Percentiles rank a stretch among this genome's conserved stretches.
Evolutionary conservation across 768 basidiomycete genomes (phyloP).

Genomic region (Trametes meyenii): DNA sequence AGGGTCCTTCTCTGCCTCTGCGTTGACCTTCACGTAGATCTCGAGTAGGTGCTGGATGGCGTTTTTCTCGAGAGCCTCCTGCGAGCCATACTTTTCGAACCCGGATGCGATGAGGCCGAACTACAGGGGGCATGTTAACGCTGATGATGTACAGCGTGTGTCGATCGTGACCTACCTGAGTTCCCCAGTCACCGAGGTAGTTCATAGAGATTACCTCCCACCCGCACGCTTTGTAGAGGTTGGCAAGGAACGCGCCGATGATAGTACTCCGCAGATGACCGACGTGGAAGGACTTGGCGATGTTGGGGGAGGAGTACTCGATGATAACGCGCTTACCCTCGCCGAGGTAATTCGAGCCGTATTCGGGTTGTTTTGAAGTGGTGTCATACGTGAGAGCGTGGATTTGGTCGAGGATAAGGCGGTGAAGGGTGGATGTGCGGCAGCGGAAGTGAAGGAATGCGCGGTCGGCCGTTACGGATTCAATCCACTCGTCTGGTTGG

Average conservation of each 20-base stretch:
- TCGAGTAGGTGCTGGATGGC: constrained; percentile 95
- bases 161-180: constrained; percentile 62
- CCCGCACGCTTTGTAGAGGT: constrained; percentile 89
- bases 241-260: constrained; percentile 92
- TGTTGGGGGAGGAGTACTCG: constrained; percentile 96
- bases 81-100: constrained; percentile 88
- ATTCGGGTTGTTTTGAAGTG: constrained; percentile 63
- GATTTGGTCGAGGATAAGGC: constrained; percentile 71
- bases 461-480: constrained; percentile 68
- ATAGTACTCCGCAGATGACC: constrained; percentile 98
- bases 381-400: constrained; percentile 69
- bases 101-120: constrained; percentile 90
- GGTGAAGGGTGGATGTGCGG: constrained; percentile 63
- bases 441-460: constrained; percentile 85
- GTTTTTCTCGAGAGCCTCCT: constrained; percentile 80
- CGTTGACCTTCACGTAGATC: constrained; percentile 93
- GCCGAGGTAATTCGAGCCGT: constrained; percentile 79
- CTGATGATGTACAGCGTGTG: not conserved
- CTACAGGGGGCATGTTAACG: constrained; percentile 36
- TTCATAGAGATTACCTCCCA: constrained; percentile 93
- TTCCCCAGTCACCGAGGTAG: constrained; percentile 98
- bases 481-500: constrained; percentile 78
- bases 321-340: constrained; percentile 82
- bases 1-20: constrained; percentile 75
- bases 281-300: constrained; percentile 98